A percentile compares a stretch with the other conserved stretches of the same genome.
These are phyloP conservation scores for Pseudogymnoascus destructans DNA, from an alignment of 2,329 filamentous ascomycete species.

Conservation along the genomic window DNA sequence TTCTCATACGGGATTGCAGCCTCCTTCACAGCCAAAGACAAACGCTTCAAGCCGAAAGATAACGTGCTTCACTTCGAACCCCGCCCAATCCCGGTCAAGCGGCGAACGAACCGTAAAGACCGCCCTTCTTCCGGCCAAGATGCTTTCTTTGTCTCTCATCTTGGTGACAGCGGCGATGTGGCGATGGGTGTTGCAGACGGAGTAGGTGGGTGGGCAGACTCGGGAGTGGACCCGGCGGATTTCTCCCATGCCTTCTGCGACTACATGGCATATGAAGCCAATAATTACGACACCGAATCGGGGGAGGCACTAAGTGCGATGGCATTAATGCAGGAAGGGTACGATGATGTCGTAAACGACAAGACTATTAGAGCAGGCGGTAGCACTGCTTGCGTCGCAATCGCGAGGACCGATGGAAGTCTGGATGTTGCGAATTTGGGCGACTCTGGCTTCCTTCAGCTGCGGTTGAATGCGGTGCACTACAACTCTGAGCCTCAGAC, in stretches of 20 bases:
- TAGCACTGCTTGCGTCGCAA: slow-evolving; percentile 81
- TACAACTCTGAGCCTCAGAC: slow-evolving; percentile 76
- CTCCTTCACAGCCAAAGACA: slow-evolving; percentile 62
- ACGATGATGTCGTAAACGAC: slow-evolving; percentile 69
- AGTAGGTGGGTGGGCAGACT: slow-evolving; percentile 89
- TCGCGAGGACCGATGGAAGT: slow-evolving; percentile 57
- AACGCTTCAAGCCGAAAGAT: slow-evolving; percentile 50
- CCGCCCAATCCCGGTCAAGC: slow-evolving; percentile 15
- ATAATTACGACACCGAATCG: slow-evolving; percentile 18
- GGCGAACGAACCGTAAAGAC: slow-evolving; percentile 13
- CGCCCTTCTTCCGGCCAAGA: slow-evolving; percentile 81
- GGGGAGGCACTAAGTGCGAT: slow-evolving; percentile 41
- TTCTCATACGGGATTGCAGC: slow-evolving; percentile 60
- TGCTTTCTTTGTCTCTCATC: slow-evolving; percentile 79
- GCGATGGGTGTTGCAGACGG: slow-evolving; percentile 88
- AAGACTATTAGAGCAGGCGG: slow-evolving; percentile 65
- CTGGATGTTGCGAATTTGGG: slow-evolving; percentile 88
- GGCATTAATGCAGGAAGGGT: slow-evolving; percentile 67
- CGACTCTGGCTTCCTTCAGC: slow-evolving; percentile 83
- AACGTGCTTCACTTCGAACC: slow-evolving; percentile 64
- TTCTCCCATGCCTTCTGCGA: slow-evolving; percentile 90
- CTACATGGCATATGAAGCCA: slow-evolving; percentile 73
- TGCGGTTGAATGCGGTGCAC: slow-evolving; percentile 76
- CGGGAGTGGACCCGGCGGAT: slow-evolving; percentile 83
- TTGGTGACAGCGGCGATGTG: slow-evolving; percentile 59